Conservation (phyloP, 441 rosid species). For the Sinapis alba region DNA sequence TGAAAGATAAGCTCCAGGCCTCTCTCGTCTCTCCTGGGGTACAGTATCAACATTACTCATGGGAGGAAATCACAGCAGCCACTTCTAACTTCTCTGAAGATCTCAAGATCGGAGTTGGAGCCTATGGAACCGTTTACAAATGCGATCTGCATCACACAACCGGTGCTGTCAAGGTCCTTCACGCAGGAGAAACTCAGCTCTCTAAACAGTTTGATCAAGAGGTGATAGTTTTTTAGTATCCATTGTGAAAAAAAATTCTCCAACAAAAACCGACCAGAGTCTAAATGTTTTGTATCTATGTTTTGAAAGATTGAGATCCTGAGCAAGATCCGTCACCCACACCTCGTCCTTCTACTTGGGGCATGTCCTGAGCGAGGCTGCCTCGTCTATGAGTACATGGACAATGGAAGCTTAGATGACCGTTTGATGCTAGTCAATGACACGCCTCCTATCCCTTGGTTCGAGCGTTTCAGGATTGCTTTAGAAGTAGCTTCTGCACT, state of each 20-base stretch:
- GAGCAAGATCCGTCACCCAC: constrained; percentile 33
- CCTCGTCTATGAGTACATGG: not conserved
- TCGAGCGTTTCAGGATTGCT: no score
- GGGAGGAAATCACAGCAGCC: constrained; percentile 83
- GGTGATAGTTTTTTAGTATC: no score
- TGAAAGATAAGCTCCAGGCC: constrained; percentile 66
- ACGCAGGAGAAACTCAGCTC: constrained; percentile 55
- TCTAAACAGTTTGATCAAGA: constrained; percentile 81
- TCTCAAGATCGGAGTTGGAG: constrained; percentile 81
- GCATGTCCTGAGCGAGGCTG: not conserved
- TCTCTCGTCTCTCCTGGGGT: constrained; percentile 54
- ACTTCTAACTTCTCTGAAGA: constrained; percentile 80
- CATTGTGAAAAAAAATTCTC: no score
- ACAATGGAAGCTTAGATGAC: not conserved
- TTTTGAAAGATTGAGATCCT: constrained; percentile 72
- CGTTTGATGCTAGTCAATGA: not conserved
- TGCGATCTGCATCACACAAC: constrained; percentile 72
- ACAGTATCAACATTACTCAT: constrained; percentile 62
- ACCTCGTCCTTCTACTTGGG: not conserved
- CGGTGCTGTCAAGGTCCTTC: constrained; percentile 88
- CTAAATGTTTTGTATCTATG: constrained; percentile 6
- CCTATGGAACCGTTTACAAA: constrained; percentile 84
- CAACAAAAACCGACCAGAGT: not conserved
- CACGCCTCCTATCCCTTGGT: not conserved
- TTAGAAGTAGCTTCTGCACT: constrained; percentile 88